phyloP scores from a whole-genome alignment of 345 rosid genomes.

The Lenwebbia sp. region DNA sequence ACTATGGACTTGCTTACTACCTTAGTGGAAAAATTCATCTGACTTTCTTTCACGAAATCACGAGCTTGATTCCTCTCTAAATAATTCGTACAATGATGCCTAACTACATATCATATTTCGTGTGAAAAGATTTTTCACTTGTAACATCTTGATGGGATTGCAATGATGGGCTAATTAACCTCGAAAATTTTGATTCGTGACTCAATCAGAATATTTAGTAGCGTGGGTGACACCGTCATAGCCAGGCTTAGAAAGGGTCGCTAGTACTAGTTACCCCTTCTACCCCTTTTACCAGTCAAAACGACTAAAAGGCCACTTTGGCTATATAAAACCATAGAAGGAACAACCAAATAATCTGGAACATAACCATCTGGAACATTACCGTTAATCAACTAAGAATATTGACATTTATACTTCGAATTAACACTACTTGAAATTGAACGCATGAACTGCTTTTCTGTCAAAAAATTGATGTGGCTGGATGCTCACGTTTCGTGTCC shows the following conservation, averaged over 20 bases:
- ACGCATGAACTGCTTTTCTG: neutral
- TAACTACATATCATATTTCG: neutral
- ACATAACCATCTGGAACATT: neutral
- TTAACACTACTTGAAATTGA: neutral
- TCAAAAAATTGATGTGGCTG: neutral
- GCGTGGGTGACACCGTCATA: neutral
- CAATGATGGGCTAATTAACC: neutral
- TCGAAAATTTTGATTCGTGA: neutral
- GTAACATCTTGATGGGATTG: neutral
- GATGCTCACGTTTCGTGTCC: neutral
- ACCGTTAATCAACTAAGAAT: neutral
- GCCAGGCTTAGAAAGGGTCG: neutral
- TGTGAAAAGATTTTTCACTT: neutral
- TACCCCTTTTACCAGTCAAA: neutral
- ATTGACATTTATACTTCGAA: neutral
- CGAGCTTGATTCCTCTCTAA: neutral
- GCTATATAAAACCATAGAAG: neutral
- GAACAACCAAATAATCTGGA: neutral
- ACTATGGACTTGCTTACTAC: neutral
- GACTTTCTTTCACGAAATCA: neutral
- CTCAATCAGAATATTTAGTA: neutral
- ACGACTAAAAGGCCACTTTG: neutral
- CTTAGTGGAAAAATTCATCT: neutral
- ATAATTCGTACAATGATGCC: neutral
- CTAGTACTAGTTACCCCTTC: neutral